These are phyloP conservation scores for Macrotyloma uniflorum DNA, from an alignment of 306 rosid genomes.

Conservation along the genomic window DNA sequence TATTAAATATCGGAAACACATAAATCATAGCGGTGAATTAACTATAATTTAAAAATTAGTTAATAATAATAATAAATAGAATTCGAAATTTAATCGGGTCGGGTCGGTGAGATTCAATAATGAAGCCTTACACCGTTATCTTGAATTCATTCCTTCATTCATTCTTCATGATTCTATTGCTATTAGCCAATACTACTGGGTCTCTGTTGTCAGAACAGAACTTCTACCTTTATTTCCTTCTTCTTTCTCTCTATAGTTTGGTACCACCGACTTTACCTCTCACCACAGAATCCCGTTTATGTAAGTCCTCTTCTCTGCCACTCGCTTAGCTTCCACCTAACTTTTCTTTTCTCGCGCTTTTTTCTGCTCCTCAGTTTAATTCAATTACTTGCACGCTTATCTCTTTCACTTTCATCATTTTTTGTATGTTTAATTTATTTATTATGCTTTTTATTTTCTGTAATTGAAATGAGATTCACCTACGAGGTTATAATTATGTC, in stretches of 20 bases:
- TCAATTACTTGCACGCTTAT: neutral
- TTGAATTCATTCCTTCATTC: neutral
- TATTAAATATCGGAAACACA: neutral
- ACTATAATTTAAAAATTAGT: neutral
- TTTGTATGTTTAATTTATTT: neutral
- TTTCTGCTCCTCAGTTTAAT: neutral
- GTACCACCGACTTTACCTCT: conserved; percentile 18
- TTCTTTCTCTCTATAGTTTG: neutral
- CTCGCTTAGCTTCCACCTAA: neutral
- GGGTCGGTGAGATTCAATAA: conserved; percentile 26
- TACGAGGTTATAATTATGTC: neutral
- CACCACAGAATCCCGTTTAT: neutral
- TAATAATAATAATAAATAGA: no score
- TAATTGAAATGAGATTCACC: neutral
- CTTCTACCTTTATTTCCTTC: neutral
- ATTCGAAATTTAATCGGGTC: neutral
- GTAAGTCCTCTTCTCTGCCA: neutral
- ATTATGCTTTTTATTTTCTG: neutral
- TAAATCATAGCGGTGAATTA: no score
- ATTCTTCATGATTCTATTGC: neutral
- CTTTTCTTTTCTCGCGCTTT: neutral
- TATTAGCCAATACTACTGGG: neutral
- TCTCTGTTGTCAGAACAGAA: neutral
- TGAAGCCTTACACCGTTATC: conserved; percentile 34
- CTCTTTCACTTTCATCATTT: neutral